phyloP scores from a whole-genome alignment of 768 basidiomycete species.

The Psilocybe cubensis region DNA sequence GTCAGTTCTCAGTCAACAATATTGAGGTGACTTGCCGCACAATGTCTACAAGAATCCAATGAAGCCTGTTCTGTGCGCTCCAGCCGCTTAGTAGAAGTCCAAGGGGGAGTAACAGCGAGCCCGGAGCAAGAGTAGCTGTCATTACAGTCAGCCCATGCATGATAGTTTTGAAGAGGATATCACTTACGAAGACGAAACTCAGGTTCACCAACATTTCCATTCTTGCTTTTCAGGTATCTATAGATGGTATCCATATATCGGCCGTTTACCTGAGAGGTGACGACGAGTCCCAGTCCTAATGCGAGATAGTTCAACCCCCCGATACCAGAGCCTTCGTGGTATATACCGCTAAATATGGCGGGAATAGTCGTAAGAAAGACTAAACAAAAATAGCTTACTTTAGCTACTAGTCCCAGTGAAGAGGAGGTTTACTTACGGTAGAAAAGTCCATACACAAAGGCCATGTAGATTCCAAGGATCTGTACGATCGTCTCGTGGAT shows the following conservation, averaged over 20 bases:
- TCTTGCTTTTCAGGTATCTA: constrained; percentile 48
- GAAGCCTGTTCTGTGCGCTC: constrained; percentile 56
- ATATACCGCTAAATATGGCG: constrained; percentile 55
- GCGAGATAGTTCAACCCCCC: constrained; percentile 73
- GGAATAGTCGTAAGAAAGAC: constrained; percentile 74
- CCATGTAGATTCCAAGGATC: constrained; percentile 67
- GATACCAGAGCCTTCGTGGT: constrained; percentile 58
- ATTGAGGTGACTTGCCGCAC: constrained; percentile 37
- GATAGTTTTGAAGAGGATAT: background rate
- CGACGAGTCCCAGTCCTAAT: constrained; percentile 62
- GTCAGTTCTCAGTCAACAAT: background rate
- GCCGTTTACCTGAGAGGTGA: constrained; percentile 58
- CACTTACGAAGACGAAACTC: constrained; percentile 54
- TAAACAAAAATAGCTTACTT: constrained; percentile 24
- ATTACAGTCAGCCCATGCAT: background rate
- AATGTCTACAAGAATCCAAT: constrained; percentile 76
- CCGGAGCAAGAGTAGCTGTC: constrained; percentile 61
- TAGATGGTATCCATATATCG: constrained; percentile 60
- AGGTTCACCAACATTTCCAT: constrained; percentile 47
- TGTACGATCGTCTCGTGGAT: constrained; percentile 68
- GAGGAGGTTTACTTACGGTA: constrained; percentile 45
- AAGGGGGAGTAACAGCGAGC: constrained; percentile 61
- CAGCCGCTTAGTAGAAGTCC: constrained; percentile 76
- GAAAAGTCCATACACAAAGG: constrained; percentile 62
- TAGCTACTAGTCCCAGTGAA: background rate